These are phyloP conservation scores for Talaromyces sp. DNA, from an alignment of 2,329 filamentous ascomycete species.

Conservation along the genomic window DNA sequence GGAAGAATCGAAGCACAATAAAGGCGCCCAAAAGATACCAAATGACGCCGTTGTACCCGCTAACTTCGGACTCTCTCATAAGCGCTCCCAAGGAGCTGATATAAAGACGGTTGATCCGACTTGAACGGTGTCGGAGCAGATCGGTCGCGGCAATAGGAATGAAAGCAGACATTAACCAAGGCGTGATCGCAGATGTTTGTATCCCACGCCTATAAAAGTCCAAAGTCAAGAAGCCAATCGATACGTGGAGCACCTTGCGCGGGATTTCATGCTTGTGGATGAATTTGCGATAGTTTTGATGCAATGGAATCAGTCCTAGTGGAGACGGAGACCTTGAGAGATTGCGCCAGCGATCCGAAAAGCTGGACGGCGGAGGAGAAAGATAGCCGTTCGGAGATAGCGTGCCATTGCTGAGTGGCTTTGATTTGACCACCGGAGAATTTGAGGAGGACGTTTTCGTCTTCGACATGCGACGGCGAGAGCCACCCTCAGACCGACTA, in stretches of 20 bases:
- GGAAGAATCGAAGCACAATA: slow-evolving; percentile 76
- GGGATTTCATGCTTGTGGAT: slow-evolving; percentile 97
- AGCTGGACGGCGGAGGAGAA: slow-evolving; percentile 51
- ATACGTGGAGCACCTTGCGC: slow-evolving; percentile 86
- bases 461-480: slow-evolving; percentile 37
- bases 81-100: slow-evolving; percentile 78
- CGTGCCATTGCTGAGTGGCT: slow-evolving; percentile 31
- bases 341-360: slow-evolving; percentile 70
- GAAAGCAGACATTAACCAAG: slow-evolving; percentile 72
- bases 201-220: slow-evolving; percentile 76
- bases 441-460: slow-evolving; percentile 38
- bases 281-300: slow-evolving; percentile 83
- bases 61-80: slow-evolving; percentile 95
- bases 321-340: slow-evolving; percentile 89
- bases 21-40: slow-evolving; percentile 92
- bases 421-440: slow-evolving; percentile 33
- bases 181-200: slow-evolving; percentile 72
- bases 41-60: slow-evolving; percentile 93
- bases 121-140: slow-evolving; percentile 73
- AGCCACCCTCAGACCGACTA: slow-evolving; percentile 30
- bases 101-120: slow-evolving; percentile 79
- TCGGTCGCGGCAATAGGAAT: slow-evolving; percentile 81
- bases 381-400: slow-evolving; percentile 60
- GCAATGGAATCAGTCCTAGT: slow-evolving; percentile 88
- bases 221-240: slow-evolving; percentile 89